Percentiles rank a stretch among this genome's conserved stretches.
Evolutionary conservation across 2,329 filamentous ascomycete genomes (phyloP).

Genomic region (Teratosphaeria nubilosa): DNA sequence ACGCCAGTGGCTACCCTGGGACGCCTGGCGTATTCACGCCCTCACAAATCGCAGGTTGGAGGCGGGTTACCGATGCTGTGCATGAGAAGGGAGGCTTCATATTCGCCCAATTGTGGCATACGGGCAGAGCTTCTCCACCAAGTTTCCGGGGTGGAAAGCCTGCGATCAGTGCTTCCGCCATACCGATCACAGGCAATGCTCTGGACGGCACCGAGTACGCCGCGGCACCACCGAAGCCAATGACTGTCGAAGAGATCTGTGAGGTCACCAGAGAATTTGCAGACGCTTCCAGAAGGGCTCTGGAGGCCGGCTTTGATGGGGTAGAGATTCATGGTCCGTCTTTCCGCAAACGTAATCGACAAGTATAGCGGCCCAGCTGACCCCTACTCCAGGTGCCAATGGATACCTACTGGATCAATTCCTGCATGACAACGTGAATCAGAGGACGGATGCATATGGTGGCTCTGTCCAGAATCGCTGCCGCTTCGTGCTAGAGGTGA

Average conservation of each 20-base stretch:
- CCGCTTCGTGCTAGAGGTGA: slow-evolving; percentile 44
- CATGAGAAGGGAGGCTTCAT: slow-evolving; percentile 54
- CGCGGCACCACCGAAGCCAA: slow-evolving; percentile 24
- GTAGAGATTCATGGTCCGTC: slow-evolving; percentile 37
- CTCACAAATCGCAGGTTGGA: slow-evolving; percentile 51
- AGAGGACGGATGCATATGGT: slow-evolving; percentile 39
- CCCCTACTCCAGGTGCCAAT: slow-evolving; percentile 11
- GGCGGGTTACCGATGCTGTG: slow-evolving; percentile 49
- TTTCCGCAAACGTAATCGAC: neutral
- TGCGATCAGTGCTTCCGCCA: slow-evolving; percentile 22
- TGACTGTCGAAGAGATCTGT: slow-evolving; percentile 29
- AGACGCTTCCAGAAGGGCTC: slow-evolving; percentile 31
- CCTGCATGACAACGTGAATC: slow-evolving; percentile 47
- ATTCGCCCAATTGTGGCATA: slow-evolving; percentile 51
- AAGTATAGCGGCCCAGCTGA: neutral
- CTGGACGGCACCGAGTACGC: slow-evolving; percentile 24
- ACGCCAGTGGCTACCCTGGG: slow-evolving; percentile 36
- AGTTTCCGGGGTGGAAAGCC: slow-evolving; percentile 13
- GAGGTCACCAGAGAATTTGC: slow-evolving; percentile 25
- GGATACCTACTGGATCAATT: slow-evolving; percentile 55
- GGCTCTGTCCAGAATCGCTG: slow-evolving; percentile 41
- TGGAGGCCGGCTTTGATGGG: slow-evolving; percentile 47
- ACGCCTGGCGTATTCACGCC: slow-evolving; percentile 47
- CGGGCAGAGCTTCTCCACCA: slow-evolving; percentile 38
- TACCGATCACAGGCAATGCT: slow-evolving; percentile 20